phyloP scores from a whole-genome alignment of 352 stramenopile genomes.

The Pythium diclinum region DNA sequence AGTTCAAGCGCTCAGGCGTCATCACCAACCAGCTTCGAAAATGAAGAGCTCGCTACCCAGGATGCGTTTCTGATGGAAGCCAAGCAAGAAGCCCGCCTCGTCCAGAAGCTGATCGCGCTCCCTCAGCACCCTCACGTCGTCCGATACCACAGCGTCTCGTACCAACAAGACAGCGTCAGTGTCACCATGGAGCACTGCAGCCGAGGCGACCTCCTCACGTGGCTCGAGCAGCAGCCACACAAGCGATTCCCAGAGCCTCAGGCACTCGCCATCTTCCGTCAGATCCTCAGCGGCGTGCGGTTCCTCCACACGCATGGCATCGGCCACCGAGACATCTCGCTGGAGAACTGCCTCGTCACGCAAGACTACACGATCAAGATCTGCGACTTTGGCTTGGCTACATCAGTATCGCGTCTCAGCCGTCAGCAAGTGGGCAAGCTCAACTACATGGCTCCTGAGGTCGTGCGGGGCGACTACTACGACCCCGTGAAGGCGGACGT shows the following conservation, averaged over 20 bases:
- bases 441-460: constrained; percentile 32
- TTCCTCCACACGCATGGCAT: constrained; percentile 29
- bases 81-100: not conserved
- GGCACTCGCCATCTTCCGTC: constrained; percentile 1
- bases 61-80: not conserved
- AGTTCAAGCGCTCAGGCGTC: not conserved
- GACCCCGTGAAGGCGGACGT: constrained; percentile 30
- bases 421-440: constrained; percentile 22
- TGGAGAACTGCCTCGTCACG: constrained; percentile 19
- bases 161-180: not conserved
- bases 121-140: constrained; percentile 3
- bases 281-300: constrained; percentile 14
- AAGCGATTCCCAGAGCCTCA: constrained; percentile 3
- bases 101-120: constrained; percentile 3
- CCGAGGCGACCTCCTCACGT: constrained; percentile 6
- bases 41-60: not conserved
- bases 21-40: not conserved
- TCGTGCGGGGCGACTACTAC: constrained; percentile 18
- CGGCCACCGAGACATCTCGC: constrained; percentile 22
- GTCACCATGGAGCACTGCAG: constrained; percentile 7
- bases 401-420: not conserved
- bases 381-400: constrained; percentile 29
- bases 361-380: constrained; percentile 16
- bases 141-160: not conserved
- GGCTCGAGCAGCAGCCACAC: constrained; percentile 10